Conservation (phyloP, 306 rosid species). For the Quercus engelmannii region DNA sequence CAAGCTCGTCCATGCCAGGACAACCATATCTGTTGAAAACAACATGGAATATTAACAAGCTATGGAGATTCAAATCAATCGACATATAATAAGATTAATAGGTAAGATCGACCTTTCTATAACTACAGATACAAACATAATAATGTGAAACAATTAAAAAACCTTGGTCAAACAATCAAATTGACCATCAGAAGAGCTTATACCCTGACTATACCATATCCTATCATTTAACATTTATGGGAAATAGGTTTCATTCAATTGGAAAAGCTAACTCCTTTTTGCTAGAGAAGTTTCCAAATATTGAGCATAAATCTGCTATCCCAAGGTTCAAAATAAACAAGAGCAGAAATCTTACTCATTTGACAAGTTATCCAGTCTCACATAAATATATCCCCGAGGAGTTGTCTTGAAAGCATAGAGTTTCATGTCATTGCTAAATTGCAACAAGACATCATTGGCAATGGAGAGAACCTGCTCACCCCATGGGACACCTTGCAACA, state of each 20-base stretch:
- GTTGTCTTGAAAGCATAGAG: constrained; percentile 76
- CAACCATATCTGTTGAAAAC: constrained; percentile 71
- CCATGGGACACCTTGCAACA: constrained; percentile 71
- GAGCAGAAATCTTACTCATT: constrained; percentile 49
- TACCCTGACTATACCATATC: background rate
- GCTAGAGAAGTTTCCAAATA: background rate
- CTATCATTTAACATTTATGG: background rate
- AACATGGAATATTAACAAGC: constrained; percentile 17
- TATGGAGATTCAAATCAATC: background rate
- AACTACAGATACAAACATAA: background rate
- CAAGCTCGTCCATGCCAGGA: constrained; percentile 83
- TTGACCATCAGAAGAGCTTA: background rate
- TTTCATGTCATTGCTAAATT: constrained; percentile 57
- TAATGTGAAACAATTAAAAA: background rate
- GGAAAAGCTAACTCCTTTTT: background rate
- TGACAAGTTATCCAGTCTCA: constrained; percentile 82
- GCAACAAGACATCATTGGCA: constrained; percentile 57
- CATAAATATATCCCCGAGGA: constrained; percentile 74
- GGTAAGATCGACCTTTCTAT: background rate
- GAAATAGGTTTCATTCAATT: background rate
- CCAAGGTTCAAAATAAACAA: constrained; percentile 4
- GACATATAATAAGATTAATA: background rate
- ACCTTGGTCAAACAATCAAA: background rate
- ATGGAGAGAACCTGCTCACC: constrained; percentile 66
- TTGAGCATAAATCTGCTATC: background rate